Percentiles rank a stretch among this genome's conserved stretches.
phyloP scores from a whole-genome alignment of 768 basidiomycete species.

The Fomitopsis serialis region DNA sequence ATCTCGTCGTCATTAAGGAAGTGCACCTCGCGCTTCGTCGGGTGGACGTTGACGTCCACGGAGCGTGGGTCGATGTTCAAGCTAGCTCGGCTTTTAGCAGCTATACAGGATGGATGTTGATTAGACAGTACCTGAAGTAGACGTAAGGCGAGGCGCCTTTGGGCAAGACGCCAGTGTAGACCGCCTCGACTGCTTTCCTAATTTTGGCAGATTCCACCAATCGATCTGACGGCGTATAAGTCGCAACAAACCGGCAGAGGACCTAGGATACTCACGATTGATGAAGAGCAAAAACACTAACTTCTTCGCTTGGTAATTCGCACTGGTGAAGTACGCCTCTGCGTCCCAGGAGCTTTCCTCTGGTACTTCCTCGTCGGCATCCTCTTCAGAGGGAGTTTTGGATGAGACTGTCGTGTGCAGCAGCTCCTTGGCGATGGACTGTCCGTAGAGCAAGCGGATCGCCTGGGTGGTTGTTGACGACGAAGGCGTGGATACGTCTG shows the following conservation, averaged over 20 bases:
- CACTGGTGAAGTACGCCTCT: conserved; percentile 74
- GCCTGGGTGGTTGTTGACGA: conserved; percentile 58
- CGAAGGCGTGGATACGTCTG: conserved; percentile 79
- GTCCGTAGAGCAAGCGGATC: conserved; percentile 79
- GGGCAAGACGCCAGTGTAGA: conserved; percentile 80
- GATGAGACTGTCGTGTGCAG: conserved; percentile 29
- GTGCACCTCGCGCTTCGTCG: conserved; percentile 94
- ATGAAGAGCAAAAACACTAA: conserved; percentile 87
- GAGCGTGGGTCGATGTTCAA: conserved; percentile 79
- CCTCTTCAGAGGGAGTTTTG: conserved; percentile 26
- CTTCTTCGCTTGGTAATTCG: conserved; percentile 88
- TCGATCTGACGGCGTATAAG: conserved; percentile 54
- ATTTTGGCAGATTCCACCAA: conserved; percentile 86
- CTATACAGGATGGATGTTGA: background rate
- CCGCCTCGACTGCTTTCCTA: conserved; percentile 80
- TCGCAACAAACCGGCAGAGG: background rate
- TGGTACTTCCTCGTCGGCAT: conserved; percentile 29
- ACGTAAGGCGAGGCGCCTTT: conserved; percentile 89
- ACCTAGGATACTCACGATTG: conserved; percentile 59
- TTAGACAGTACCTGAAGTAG: conserved; percentile 74
- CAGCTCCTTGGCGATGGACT: conserved; percentile 75
- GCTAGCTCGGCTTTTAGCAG: conserved; percentile 32
- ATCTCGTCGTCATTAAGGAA: conserved; percentile 90
- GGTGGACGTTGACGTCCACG: conserved; percentile 97
- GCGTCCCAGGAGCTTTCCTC: conserved; percentile 54